phyloP scores from a whole-genome alignment of 106 monocot species.

The Dendrobium huoshanense region DNA sequence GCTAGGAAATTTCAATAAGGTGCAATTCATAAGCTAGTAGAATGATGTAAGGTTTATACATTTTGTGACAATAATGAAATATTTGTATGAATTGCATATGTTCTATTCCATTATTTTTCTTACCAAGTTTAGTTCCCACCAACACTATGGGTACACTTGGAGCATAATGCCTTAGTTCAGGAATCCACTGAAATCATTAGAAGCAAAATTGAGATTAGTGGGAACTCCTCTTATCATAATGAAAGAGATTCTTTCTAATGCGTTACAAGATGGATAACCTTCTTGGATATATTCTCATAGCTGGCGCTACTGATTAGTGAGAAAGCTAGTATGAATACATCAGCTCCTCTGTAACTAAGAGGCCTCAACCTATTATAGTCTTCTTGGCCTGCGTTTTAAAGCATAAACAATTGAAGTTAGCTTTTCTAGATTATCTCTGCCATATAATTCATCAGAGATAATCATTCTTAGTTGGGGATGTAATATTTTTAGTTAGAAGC shows the following conservation, averaged over 20 bases:
- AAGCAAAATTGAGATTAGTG: constrained; percentile 3
- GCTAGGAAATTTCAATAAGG: not conserved
- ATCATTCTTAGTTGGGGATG: no score
- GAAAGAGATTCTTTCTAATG: not conserved
- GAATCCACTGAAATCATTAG: constrained; percentile 46
- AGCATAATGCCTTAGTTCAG: constrained; percentile 72
- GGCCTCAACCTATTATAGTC: constrained; percentile 82
- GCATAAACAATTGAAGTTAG: not conserved
- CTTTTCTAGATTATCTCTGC: not conserved
- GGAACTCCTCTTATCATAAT: not conserved
- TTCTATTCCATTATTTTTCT: not conserved
- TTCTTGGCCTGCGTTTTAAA: constrained; percentile 47
- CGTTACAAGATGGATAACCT: constrained; percentile 23
- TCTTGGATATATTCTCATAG: constrained; percentile 74
- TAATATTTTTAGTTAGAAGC: no score
- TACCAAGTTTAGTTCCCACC: constrained; percentile 75
- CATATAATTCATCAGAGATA: no score
- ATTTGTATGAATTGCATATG: not conserved
- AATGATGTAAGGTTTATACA: not conserved
- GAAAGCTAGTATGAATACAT: constrained; percentile 75
- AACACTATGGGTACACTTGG: constrained; percentile 67
- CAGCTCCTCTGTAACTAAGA: constrained; percentile 89
- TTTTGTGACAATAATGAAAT: not conserved
- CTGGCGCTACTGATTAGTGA: constrained; percentile 73
- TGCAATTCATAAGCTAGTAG: not conserved